A percentile compares a stretch with the other conserved stretches of the same genome.
phyloP scores from a whole-genome alignment of 1,284 basidiomycete species.

The Stygiomarasmius scandens region DNA sequence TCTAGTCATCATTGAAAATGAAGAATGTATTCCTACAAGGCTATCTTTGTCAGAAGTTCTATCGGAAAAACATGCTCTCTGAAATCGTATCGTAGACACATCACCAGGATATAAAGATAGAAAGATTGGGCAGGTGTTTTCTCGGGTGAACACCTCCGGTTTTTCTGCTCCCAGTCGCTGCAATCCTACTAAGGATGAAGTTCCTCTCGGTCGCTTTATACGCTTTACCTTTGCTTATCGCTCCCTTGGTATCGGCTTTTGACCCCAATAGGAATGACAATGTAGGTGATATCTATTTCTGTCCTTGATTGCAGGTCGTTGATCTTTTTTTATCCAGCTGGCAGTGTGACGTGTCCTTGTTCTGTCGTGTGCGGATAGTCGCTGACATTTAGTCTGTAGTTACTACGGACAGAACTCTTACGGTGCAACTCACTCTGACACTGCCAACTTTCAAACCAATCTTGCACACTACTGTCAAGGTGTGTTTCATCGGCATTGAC shows the following conservation, averaged over 20 bases:
- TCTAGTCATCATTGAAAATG: not conserved
- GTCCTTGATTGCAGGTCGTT: not conserved
- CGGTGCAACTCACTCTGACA: constrained; percentile 50
- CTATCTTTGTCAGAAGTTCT: not conserved
- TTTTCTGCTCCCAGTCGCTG: not conserved
- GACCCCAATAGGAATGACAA: constrained; percentile 36
- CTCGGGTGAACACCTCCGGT: not conserved
- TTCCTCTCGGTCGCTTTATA: not conserved
- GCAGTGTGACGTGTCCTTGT: constrained; percentile 25
- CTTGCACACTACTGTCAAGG: constrained; percentile 4
- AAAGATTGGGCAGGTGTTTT: not conserved
- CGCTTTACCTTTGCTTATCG: constrained; percentile 1
- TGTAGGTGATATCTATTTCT: constrained; percentile 23
- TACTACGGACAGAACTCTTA: constrained; percentile 56
- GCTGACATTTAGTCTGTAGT: constrained; percentile 18
- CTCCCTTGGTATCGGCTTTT: constrained; percentile 12
- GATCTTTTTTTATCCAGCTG: constrained; percentile 26
- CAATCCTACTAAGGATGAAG: not conserved
- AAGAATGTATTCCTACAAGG: not conserved
- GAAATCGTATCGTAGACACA: not conserved
- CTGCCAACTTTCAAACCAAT: constrained; percentile 50
- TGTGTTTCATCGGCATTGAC: not conserved
- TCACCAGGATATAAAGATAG: not conserved
- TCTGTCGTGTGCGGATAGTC: too few relatives aligned
- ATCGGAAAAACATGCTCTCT: not conserved